These are phyloP conservation scores for Metahyphopichia silvanorum DNA, from an alignment of 805 yeast species.

Conservation along the genomic window DNA sequence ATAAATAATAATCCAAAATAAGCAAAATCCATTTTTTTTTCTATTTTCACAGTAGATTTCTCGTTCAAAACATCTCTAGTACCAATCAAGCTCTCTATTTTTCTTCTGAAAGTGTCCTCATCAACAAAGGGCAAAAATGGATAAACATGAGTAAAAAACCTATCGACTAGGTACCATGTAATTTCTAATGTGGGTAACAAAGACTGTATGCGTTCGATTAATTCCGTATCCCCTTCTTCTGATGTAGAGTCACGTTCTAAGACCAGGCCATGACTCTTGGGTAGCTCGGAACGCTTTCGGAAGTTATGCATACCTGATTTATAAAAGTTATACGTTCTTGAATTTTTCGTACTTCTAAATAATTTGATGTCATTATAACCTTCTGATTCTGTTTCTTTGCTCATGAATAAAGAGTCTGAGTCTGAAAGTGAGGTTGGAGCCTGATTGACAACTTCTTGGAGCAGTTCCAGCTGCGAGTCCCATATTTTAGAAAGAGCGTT, in stretches of 20 bases:
- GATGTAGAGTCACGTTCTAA: slow-evolving; percentile 3
- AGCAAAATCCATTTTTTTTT: slow-evolving; percentile 20
- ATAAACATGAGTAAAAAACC: slow-evolving; percentile 35
- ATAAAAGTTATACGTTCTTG: too few species aligned
- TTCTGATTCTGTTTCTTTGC: not conserved
- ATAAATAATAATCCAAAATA: slow-evolving; percentile 19
- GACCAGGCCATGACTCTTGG: too few species aligned
- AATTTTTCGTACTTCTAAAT: not conserved
- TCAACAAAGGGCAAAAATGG: slow-evolving; percentile 41
- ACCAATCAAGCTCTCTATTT: slow-evolving; percentile 23
- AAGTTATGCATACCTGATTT: too few species aligned
- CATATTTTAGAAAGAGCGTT: slow-evolving; percentile 13
- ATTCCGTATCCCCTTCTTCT: too few species aligned
- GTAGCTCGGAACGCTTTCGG: too few species aligned
- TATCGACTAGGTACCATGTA: slow-evolving; percentile 11
- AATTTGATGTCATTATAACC: too few species aligned
- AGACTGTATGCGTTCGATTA: not conserved
- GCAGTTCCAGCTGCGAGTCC: slow-evolving; percentile 4
- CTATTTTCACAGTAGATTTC: slow-evolving; percentile 14
- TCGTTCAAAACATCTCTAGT: too few species aligned
- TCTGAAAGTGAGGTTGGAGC: not conserved
- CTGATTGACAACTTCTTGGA: not conserved
- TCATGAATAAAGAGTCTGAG: not conserved
- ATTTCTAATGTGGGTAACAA: not conserved
- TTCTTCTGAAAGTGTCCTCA: slow-evolving; percentile 21